Percentiles rank a stretch among this genome's conserved stretches.
Evolutionary conservation across 805 yeast species (phyloP).

Genomic region (Grigorovia yakushimaensis): DNA sequence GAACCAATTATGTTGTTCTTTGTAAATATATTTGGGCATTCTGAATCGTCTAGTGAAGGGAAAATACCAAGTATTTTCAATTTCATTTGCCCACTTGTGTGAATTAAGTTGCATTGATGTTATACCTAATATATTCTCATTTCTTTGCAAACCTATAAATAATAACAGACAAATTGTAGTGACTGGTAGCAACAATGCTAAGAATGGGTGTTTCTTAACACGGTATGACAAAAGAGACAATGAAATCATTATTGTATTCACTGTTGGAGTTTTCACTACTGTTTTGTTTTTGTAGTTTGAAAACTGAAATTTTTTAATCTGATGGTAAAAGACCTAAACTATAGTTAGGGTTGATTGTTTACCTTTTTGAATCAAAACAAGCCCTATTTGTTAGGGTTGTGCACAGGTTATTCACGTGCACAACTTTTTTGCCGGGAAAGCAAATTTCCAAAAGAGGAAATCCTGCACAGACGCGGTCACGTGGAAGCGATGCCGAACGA

Average conservation of each 20-base stretch:
- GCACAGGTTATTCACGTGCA: too few relatives aligned
- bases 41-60: slow-evolving; percentile 26
- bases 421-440: too few relatives aligned
- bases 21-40: slow-evolving; percentile 40
- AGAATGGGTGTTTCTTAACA: slow-evolving; percentile 21
- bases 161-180: slow-evolving; percentile 14
- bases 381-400: too few relatives aligned
- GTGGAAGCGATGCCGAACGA: too few relatives aligned
- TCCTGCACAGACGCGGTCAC: too few relatives aligned
- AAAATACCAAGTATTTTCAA: slow-evolving; percentile 28
- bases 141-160: slow-evolving; percentile 15
- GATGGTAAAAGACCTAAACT: too few relatives aligned
- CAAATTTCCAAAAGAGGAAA: too few relatives aligned
- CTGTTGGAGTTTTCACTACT: too few relatives aligned
- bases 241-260: slow-evolving; percentile 1
- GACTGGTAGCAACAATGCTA: slow-evolving; percentile 18
- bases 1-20: slow-evolving; percentile 30
- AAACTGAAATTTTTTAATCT: neutral
- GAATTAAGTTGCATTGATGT: slow-evolving; percentile 16
- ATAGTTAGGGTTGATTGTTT: too few relatives aligned
- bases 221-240: slow-evolving; percentile 16
- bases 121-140: slow-evolving; percentile 17
- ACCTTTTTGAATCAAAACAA: too few relatives aligned
- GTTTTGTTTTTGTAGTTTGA: neutral
- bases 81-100: slow-evolving; percentile 30